phyloP scores from a whole-genome alignment of 768 basidiomycete species.

The Hydnum rufescens region DNA sequence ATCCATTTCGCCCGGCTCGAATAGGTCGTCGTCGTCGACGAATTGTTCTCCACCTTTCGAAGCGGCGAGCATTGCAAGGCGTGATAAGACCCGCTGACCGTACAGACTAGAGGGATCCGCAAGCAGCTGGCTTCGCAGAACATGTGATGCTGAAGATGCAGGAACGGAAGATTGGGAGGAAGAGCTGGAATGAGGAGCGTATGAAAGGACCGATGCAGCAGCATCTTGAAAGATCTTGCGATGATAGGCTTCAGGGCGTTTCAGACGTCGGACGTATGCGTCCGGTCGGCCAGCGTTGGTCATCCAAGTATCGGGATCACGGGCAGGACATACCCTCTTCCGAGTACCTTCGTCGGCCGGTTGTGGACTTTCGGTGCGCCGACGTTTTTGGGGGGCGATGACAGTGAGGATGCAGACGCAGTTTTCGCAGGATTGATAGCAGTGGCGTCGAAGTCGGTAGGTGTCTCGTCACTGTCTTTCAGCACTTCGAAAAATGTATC shows the following conservation, averaged over 20 bases:
- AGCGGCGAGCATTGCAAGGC: neutral
- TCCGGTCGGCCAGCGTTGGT: neutral
- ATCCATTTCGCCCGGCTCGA: neutral
- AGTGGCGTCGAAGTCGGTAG: neutral
- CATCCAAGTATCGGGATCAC: neutral
- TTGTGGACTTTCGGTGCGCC: no score
- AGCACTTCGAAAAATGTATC: neutral
- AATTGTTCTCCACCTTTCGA: neutral
- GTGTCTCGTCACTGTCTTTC: neutral
- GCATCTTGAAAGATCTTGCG: neutral
- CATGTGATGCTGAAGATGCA: neutral
- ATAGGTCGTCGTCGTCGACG: constrained; percentile 1
- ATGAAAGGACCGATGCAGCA: neutral
- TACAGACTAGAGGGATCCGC: neutral
- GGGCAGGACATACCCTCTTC: neutral
- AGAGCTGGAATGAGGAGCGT: neutral
- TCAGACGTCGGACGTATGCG: neutral
- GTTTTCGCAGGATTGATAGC: neutral
- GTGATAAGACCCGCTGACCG: no score
- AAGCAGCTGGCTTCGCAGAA: neutral
- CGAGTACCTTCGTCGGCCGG: neutral
- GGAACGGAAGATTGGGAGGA: neutral
- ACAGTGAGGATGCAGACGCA: neutral
- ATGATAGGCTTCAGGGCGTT: neutral
- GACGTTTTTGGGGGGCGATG: neutral